Base-by-base conservation (phyloP, 169 alveolate genomes). In the Cryptosporidium felis region DNA sequence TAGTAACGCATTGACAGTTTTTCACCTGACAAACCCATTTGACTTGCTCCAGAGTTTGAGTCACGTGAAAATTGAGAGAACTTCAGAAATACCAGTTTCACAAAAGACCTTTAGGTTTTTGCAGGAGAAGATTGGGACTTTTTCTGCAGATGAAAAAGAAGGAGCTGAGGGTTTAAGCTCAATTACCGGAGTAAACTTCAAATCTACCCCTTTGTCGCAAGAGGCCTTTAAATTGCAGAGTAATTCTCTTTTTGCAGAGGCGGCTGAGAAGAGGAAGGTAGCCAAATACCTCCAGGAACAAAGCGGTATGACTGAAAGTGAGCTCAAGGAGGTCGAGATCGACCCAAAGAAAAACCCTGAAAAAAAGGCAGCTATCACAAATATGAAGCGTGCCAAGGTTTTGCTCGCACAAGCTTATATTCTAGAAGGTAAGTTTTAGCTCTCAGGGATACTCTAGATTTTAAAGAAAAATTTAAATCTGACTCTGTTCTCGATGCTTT, bases 281-380 rank as follows among this genome's bases (percentile, higher is more conserved):
- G 85, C 85, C 56, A 74, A 74, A 36, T 74, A 74, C 40, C 40
- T 74, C 36, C 85, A 74, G 34, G 85, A 74, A 6, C 85, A 74
- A 23, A 74, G 85, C 40, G 85, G 85, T 23, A 49, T 74, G 18
- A 36, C 85, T 53, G 74, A 74, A 14, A 42, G 60, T 53, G 85
- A 74, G 18, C 59, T 74, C 5, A 36, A 38, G 23, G 12, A 74
- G 4, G 38, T 56, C 5, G 74, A 74, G 28, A 2, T 74, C 9
- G 59, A 74, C 56, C 34, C 65, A 74, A 28, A 51, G 12, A 74
- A 74, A 14, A 53, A 16, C 32, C 85, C 85, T 2, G 85, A 74
- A 53, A 74, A 49, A 28, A 59, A 44, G 16, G 85, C 85, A 3
- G 85, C 85, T 1, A 74, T 74, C 10, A 42, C 58, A 14, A 74